phyloP scores from a whole-genome alignment of 2,329 filamentous ascomycete species.

The Colletotrichum sojae region DNA sequence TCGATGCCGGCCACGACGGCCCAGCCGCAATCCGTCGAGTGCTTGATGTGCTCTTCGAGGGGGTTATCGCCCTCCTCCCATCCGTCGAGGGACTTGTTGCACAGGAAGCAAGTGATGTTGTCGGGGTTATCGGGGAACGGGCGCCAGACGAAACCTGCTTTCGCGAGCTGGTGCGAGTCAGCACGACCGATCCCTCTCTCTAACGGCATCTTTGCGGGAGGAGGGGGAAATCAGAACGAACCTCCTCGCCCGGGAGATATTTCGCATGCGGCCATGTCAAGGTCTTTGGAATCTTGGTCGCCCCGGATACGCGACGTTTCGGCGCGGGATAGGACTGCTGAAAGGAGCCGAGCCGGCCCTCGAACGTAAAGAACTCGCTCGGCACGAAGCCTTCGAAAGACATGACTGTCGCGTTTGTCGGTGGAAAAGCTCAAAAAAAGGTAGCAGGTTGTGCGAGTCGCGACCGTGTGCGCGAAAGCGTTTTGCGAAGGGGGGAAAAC shows the following conservation, averaged over 20 bases:
- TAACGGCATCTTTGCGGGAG: constrained; percentile 14
- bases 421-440: neutral
- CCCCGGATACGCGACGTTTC: constrained; percentile 79
- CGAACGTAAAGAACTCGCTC: constrained; percentile 73
- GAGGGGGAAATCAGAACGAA: constrained; percentile 44
- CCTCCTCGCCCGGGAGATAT: constrained; percentile 74
- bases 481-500: constrained; percentile 5
- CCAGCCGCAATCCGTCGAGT: constrained; percentile 88
- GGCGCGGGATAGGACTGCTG: constrained; percentile 72
- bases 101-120: constrained; percentile 92
- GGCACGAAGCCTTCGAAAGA: constrained; percentile 41
- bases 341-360: constrained; percentile 87
- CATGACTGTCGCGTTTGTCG: constrained; percentile 10
- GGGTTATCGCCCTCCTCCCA: constrained; percentile 93
- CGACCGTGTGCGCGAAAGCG: constrained; percentile 15
- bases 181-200: constrained; percentile 27
- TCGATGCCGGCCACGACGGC: constrained; percentile 79
- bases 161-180: constrained; percentile 76
- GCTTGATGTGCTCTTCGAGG: constrained; percentile 85
- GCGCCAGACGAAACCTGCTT: constrained; percentile 91
- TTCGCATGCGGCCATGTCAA: constrained; percentile 83
- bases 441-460: constrained; percentile 1
- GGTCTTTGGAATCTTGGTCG: constrained; percentile 70
- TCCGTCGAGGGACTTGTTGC: constrained; percentile 85
- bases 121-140: constrained; percentile 83